Percentiles rank a stretch among this genome's conserved stretches.
phyloP scores from a whole-genome alignment of 352 stramenopile genomes.

The Pythium folliculosum region DNA sequence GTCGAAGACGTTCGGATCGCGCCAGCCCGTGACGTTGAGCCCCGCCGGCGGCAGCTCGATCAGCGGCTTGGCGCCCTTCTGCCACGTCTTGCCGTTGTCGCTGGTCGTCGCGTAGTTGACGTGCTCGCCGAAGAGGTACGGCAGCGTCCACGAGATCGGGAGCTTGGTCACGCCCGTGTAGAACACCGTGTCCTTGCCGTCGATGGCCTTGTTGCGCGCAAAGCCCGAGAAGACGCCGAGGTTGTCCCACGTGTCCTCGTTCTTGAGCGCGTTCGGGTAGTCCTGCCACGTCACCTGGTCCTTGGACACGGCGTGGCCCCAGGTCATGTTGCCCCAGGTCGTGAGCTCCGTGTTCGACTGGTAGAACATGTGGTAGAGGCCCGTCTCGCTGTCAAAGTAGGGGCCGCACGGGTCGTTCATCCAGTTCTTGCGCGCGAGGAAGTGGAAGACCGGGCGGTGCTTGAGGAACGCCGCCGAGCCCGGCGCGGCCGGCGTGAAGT shows the following conservation, averaged over 20 bases:
- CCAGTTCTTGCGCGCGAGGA: slow-evolving; percentile 67
- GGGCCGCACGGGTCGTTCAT: slow-evolving; percentile 84
- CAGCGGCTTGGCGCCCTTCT: slow-evolving; percentile 50
- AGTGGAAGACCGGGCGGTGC: slow-evolving; percentile 65
- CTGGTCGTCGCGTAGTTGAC: slow-evolving; percentile 64
- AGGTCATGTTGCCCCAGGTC: slow-evolving; percentile 74
- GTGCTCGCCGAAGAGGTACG: slow-evolving; percentile 70
- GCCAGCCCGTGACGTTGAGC: slow-evolving; percentile 66
- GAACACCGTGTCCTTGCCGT: slow-evolving; percentile 68
- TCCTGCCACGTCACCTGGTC: slow-evolving; percentile 76
- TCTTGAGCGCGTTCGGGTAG: slow-evolving; percentile 58
- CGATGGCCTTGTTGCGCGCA: slow-evolving; percentile 53
- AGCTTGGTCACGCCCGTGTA: slow-evolving; percentile 59
- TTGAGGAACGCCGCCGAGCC: slow-evolving; percentile 52
- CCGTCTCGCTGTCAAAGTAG: slow-evolving; percentile 63
- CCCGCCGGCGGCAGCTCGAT: slow-evolving; percentile 50
- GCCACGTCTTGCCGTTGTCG: slow-evolving; percentile 59
- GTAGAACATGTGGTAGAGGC: slow-evolving; percentile 83
- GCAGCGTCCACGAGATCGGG: slow-evolving; percentile 47
- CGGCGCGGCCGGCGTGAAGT: slow-evolving; percentile 32
- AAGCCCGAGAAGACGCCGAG: slow-evolving; percentile 81
- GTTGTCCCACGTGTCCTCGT: slow-evolving; percentile 64
- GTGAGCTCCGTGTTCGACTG: slow-evolving; percentile 66
- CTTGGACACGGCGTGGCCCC: slow-evolving; percentile 71
- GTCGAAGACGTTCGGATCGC: slow-evolving; percentile 64